Evolutionary conservation across 2,329 filamentous ascomycete species (phyloP).

Genomic region (Sclerotinia nivalis): DNA sequence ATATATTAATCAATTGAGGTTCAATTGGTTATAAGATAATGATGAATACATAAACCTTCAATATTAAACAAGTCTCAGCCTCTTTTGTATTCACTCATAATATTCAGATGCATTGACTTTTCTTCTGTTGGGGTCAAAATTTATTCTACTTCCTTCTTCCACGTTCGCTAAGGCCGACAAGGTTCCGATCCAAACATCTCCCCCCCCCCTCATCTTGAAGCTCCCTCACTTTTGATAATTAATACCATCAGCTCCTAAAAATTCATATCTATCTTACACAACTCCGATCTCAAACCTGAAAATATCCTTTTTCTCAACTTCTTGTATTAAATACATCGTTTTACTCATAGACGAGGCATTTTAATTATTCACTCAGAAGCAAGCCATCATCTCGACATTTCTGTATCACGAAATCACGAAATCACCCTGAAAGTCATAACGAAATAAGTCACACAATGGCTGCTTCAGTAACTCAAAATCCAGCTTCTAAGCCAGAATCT

Average conservation of each 20-base stretch:
- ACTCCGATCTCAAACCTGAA: background rate
- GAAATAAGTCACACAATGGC: slow-evolving; percentile 55
- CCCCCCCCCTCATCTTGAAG: slow-evolving; percentile 9
- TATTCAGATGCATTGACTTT: background rate
- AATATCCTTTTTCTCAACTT: background rate
- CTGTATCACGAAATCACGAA: slow-evolving; percentile 48
- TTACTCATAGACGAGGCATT: background rate
- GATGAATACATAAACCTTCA: background rate
- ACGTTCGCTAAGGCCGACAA: slow-evolving; percentile 26
- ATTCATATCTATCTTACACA: background rate
- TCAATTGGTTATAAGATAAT: background rate
- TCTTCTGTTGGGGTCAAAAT: background rate
- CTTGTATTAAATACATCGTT: background rate
- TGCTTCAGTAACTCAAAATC: slow-evolving; percentile 62
- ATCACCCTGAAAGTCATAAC: background rate
- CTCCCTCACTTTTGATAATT: slow-evolving; percentile 14
- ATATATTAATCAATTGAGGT: background rate
- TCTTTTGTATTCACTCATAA: background rate
- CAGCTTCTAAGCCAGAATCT: slow-evolving; percentile 60
- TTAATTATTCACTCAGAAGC: background rate
- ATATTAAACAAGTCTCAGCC: background rate
- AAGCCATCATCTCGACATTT: slow-evolving; percentile 5
- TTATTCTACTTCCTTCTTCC: slow-evolving; percentile 23
- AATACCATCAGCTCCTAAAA: background rate
- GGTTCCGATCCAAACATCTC: slow-evolving; percentile 19